Evolutionary conservation across 1,139 yeast species (phyloP), one percentile per base, ranked within the genome.

Genomic region (Blastobotrys aristatus): DNA sequence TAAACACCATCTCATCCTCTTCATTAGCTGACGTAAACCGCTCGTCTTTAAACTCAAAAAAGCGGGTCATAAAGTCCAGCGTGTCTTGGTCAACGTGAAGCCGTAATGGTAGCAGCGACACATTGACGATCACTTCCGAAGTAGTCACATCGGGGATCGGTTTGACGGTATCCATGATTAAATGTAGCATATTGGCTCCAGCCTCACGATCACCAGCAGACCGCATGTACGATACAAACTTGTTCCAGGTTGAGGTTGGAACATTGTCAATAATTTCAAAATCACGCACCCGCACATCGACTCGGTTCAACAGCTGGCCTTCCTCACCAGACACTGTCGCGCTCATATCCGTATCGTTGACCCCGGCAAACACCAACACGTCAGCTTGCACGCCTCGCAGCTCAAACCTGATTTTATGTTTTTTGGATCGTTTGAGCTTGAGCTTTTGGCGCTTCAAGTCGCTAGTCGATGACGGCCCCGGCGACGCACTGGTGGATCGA

Each of bases 21-120:
- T 50, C 57, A 22, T 50, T 52, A 41, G 41, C 36, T 51, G 26
- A 47, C 2, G 73, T 71, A 60, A 85, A 85, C 50, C 96, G 67
- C 10, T 72, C 68, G 60, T 87, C 96, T 57, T 79, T 82, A 60
- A 92, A 92, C 50, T 82, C 89, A 44, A 84, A 79, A 65, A 88
- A 92, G 40, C 97, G 70, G 0, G 80, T 76, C 40, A 89, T 57
- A 58, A 92, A 90, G 49, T 89, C 97, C 22, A 89, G 71, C 0
- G 97, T 85, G 59, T 92, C 97, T 64, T 92, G 98, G 64, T 94
- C 98, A 36, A 92, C 80, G 61, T 88, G 89, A 18, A 94, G 64
- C 46, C 96, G 70, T 36, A 92, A 60, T 0, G 98, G 98, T 31
- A 86, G 69, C 0, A 87, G 66, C 2, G 74, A 67, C 0, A 83